Evolutionary conservation across 768 basidiomycete genomes (phyloP), one percentile per base, ranked within the genome.

Genomic region (Coprinopsis sp.): DNA sequence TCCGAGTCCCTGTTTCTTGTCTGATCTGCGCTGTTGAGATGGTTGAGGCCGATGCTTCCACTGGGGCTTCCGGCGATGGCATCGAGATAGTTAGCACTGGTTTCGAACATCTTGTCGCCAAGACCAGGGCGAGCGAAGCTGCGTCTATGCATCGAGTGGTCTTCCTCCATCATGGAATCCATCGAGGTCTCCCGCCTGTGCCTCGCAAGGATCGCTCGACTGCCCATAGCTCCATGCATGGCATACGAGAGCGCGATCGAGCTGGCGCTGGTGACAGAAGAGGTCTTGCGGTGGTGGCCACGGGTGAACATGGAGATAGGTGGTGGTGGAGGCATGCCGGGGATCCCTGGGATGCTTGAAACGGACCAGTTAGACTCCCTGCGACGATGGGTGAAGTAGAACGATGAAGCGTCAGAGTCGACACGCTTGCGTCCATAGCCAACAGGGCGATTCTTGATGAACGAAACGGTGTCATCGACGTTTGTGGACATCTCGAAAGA

Each of bases 81-180:
- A 0, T 71, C 59, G 22, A 89, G 69, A 0, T 83, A 77, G 49
- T 75, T 70, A 1, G 72, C 76, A 37, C 70, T 78, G 6, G 54
- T 80, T 29, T 85, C 81, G 51, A 91, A 86, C 89, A 91, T 91
- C 74, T 90, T 91, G 62, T 91, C 89, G 1, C 89, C 88, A 3
- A 91, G 60, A 2, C 82, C 86, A 2, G 89, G 89, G 8, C 88
- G 76, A 2, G 74, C 79, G 1, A 85, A 62, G n/a, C 74, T 68
- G 53, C 69, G 6, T 6, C 19, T 8, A 25, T 39, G 23, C 40
- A 28, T 42, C 40, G 40, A 42, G 13, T 27, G 16, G 22, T 23
- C 37, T 10, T 23, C 37, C 13, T 39, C 89, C 57, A 73, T 62
- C 25, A 79, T 61, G 0, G 87, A 90, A 51, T 90, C 87, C 1